Evolutionary conservation across 176 grass and related monocot species (phyloP).

Genomic region (Elaeis guineensis): DNA sequence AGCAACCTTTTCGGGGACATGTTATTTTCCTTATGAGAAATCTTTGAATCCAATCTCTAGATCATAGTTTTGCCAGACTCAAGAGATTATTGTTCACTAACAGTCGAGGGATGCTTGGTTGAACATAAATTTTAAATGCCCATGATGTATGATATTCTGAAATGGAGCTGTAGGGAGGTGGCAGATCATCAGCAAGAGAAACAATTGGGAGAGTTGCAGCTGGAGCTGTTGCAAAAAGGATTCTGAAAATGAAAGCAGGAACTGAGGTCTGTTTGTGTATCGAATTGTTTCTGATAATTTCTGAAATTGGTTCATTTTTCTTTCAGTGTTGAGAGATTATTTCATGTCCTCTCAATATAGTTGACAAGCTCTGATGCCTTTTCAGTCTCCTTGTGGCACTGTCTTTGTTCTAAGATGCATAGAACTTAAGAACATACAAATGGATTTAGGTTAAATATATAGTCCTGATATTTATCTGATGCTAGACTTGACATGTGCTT

Average conservation of each 20-base stretch:
- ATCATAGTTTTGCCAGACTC: too few species aligned
- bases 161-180: slow-evolving; percentile 58
- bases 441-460: too few species aligned
- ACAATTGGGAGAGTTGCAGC: slow-evolving; percentile 98
- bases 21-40: too few species aligned
- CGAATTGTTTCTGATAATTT: background rate
- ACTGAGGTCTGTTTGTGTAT: slow-evolving; percentile 23
- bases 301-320: background rate
- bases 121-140: slow-evolving; percentile 3
- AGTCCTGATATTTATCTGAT: too few species aligned
- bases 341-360: background rate
- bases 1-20: too few species aligned
- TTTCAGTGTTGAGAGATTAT: background rate
- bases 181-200: slow-evolving; percentile 97
- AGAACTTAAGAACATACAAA: too few species aligned
- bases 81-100: too few species aligned
- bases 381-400: too few species aligned
- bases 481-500: too few species aligned
- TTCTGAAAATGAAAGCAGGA: slow-evolving; percentile 60
- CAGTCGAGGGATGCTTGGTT: background rate
- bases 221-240: slow-evolving; percentile 95
- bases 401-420: too few species aligned
- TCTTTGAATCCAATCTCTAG: too few species aligned
- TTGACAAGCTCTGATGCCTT: too few species aligned
- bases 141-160: slow-evolving; percentile 8